Evolutionary conservation across 176 grass and related monocot genomes (phyloP), one percentile per base, ranked within the genome.

Genomic region (Puccinellia tenuiflora): DNA sequence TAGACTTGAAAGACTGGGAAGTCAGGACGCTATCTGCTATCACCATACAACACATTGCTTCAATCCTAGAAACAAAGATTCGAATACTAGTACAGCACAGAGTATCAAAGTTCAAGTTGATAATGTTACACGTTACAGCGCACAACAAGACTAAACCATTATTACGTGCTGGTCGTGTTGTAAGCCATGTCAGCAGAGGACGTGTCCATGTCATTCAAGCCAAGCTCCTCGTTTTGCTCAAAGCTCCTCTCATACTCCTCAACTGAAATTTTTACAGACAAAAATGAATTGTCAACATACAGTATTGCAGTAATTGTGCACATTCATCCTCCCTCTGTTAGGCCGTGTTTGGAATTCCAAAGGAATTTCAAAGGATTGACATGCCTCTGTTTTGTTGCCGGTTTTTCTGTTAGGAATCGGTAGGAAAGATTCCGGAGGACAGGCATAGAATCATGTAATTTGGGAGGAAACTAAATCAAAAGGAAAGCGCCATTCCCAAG

Each of bases 141-240:
- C 66, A 83, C 54, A 81, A 20, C 5, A 33, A 47, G 10, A 40
- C 15, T 48, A 38, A 56, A 76, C 63, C 24, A 74, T 74, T 77
- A 87, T 83, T 28, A 3, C 8, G 78, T 5, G 63, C 74, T 93
- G 21, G 34, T 74, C 3, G 73, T 83, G 45, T 73, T 79, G 84
- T 98, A 98, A 75, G 93, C 96, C 0, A 26, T 63, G 66, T 99
- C 96, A 1, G 93, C 96, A 1, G 83, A 90, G 1, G 96, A 96
- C 20, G 96, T 99, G 75, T 99, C 96, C 93, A 99, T 99, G 82
- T 99, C 90, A 79, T 99, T 96, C 85, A 99, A 83, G 29, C 96
- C 93, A 39, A 94, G 86, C 65, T 99, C 96, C 78, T 99, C 96
- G 15, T 99, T 99, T 76, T 99, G 96, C 81, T 96, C 96, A 85